Evolutionary conservation across 306 rosid genomes (phyloP).

Genomic region (Vigna reflexopilosa): DNA sequence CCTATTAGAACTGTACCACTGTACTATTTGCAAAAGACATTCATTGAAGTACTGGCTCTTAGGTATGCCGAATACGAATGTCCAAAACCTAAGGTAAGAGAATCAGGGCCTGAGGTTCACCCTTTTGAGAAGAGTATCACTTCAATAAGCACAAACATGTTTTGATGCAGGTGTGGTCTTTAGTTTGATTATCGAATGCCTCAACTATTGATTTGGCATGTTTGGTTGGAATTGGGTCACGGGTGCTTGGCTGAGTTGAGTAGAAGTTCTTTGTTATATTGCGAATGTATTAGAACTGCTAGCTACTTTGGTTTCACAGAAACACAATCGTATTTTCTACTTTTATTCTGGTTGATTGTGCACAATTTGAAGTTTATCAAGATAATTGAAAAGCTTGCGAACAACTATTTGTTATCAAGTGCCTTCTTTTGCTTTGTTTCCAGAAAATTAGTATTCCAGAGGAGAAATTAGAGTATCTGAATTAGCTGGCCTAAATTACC

Average conservation of each 20-base stretch:
- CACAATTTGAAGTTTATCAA: neutral
- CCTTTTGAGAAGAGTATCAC: neutral
- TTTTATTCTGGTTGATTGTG: conserved; percentile 16
- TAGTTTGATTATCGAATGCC: conserved; percentile 19
- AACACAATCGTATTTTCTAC: neutral
- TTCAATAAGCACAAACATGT: neutral
- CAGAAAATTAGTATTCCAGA: conserved; percentile 21
- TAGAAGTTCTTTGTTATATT: neutral
- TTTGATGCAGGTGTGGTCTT: neutral
- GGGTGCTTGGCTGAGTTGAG: conserved; percentile 5
- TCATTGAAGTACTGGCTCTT: neutral
- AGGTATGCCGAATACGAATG: conserved; percentile 13
- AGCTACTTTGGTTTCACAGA: conserved; percentile 23
- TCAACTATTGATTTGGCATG: neutral
- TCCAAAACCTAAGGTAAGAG: neutral
- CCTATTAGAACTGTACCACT: neutral
- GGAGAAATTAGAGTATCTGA: conserved; percentile 12
- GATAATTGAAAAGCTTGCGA: conserved; percentile 20
- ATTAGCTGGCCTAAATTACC: neutral
- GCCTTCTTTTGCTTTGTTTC: conserved; percentile 20
- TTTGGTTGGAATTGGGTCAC: neutral
- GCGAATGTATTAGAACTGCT: conserved; percentile 1
- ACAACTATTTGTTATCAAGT: conserved; percentile 5
- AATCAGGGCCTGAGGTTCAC: neutral
- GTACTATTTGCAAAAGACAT: neutral